Base-by-base conservation (phyloP, 352 stramenopile genomes). In the Phytophthora pistaciae region DNA sequence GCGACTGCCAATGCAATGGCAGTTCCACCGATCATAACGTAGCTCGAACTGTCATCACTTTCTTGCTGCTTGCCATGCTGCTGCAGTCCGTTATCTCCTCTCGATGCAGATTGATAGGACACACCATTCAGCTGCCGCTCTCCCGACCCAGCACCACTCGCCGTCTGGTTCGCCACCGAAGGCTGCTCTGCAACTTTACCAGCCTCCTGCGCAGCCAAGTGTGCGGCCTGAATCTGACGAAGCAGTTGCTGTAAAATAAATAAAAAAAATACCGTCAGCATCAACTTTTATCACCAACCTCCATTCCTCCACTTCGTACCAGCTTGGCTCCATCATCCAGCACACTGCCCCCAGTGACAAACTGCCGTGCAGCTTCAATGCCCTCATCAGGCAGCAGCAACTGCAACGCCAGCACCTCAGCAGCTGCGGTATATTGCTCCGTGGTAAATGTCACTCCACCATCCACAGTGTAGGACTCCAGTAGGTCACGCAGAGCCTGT, bases 291-390 rank as follows among this genome's bases (percentile, higher is more conserved):
- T 42, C 13, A n/a, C 16, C 11, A 50, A 29, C 18, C 16, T 40
- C 21, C 14, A 53, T 20, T 44, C 10, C 29, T 21, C 7, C 8
- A 8, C 54, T 20, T 49, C 66, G 3, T 64, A 90, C 84, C 76
- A 84, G 56, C 42, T 90, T 90, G 8, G 62, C 68, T 6, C 61
- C 61, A 49, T 87, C 77, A 18, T 90, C 78, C 29, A 93, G 56
- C 40, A 83, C 56, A 8, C 33, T 40, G 60, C 91, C 82, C 0
- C 54, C 56, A 1, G 64, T 68, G 27, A 91, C 76, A 49, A 78
- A 80, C 4, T 70, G 48, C 23, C 55, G 66, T 14, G 85, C 83
- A 42, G 68, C 64, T 14, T 78, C 56, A 11, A 80, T 50, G 16
- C 72, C 83, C 59, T 87, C 76, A 18, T 75, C 77, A 5, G 80